Base-by-base conservation (phyloP, 345 rosid species). In the Iberis pinnata region DNA sequence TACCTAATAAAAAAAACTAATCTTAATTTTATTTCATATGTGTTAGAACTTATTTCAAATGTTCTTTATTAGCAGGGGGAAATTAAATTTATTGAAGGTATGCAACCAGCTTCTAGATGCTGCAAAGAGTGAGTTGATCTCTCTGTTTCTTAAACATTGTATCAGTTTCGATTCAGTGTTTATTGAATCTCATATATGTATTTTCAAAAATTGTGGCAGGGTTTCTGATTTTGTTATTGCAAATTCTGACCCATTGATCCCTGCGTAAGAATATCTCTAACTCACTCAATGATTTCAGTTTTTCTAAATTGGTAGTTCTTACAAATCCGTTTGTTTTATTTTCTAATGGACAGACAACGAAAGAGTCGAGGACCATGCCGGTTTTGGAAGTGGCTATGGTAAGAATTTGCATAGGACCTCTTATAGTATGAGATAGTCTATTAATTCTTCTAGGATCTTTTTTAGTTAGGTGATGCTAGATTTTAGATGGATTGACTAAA, bases 341-440 rank as follows among this genome's bases (percentile, higher is more conserved):
- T 29, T 48, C 19, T 44, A 27, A 13, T 29, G 22, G 65, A 63
- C 78, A 89, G 94, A 70, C 69, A 69, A 48, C 66, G 36, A 50
- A 86, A 78, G 68, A 78, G 64, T 16, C 69, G 79, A 64, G 75
- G 74, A 69, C 59, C 80, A 4, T 68, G 85, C 60, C 67, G 80
- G 9, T 78, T 86, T 58, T 86, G 90, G 95, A 80, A 82, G 57
- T 79, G 89, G 97, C 86, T 88, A 36, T 71, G 97, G 96, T 88
- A 76, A 44, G 48, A 14, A 52, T 55, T 43, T 43, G 12, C 26
- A n/a, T n/a, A n/a, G n/a, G n/a, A n/a, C n/a, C n/a, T n/a, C n/a
- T n/a, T n/a, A n/a, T n/a, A n/a, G n/a, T n/a, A n/a, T n/a, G n/a
- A n/a, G n/a, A n/a, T n/a, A n/a, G n/a, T n/a, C n/a, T n/a, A n/a